phyloP scores from a whole-genome alignment of 2,329 filamentous ascomycete species.

The Colletotrichum karsti region DNA sequence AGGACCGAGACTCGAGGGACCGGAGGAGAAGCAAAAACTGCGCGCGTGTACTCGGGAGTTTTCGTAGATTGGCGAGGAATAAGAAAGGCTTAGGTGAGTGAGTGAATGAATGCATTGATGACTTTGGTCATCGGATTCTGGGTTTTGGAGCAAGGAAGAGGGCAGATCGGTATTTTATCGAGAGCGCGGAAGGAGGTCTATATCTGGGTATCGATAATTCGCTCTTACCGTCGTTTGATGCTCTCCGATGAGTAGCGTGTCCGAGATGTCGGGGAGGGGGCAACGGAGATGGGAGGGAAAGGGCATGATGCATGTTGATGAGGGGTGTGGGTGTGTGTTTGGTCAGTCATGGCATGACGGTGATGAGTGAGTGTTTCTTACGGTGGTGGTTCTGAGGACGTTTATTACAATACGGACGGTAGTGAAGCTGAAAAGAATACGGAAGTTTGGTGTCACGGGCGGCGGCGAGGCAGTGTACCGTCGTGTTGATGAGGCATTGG shows the following conservation, averaged over 20 bases:
- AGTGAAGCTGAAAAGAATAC: too few relatives aligned
- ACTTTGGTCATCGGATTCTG: too few relatives aligned
- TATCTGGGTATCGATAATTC: not conserved
- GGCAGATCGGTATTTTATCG: not conserved
- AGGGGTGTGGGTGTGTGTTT: not conserved
- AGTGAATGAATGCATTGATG: too few relatives aligned
- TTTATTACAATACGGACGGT: not conserved
- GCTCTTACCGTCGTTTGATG: not conserved
- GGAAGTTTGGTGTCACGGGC: too few relatives aligned
- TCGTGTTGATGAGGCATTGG: not conserved
- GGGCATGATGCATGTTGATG: slow-evolving; percentile 13
- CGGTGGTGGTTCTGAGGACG: not conserved
- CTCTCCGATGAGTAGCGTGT: not conserved
- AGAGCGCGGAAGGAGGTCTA: not conserved
- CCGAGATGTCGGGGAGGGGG: not conserved
- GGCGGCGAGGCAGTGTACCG: too few relatives aligned
- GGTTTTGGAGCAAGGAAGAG: not conserved
- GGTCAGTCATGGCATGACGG: not conserved
- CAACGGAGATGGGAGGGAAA: not conserved
- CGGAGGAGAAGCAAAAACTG: not conserved
- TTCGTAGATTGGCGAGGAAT: not conserved
- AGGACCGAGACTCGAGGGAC: not conserved
- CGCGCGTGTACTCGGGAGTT: not conserved
- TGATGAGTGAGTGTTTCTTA: not conserved
- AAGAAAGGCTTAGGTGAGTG: not conserved